Evolutionary conservation across 208 protist species (phyloP), one percentile per base, ranked within the genome.

Genomic region (Acanthamoeba polyphaga): DNA sequence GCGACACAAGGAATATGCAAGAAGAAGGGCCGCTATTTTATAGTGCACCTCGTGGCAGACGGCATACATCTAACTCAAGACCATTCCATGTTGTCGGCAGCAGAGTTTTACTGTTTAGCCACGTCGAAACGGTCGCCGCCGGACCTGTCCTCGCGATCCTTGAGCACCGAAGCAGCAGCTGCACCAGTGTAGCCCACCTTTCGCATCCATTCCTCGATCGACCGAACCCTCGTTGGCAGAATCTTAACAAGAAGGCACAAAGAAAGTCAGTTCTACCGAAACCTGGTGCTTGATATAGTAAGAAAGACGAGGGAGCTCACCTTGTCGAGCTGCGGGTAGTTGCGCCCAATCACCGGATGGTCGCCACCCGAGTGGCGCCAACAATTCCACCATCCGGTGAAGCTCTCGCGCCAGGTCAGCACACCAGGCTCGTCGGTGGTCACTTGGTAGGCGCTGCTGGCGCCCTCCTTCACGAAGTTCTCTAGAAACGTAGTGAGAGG

Each of bases 31-130:
- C n/a, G n/a, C n/a, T n/a, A n/a, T n/a, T n/a, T n/a, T n/a, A n/a
- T n/a, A n/a, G n/a, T n/a, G n/a, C n/a, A n/a, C n/a, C n/a, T n/a
- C n/a, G n/a, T n/a, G n/a, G n/a, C n/a, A n/a, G n/a, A n/a, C n/a
- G n/a, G n/a, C n/a, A n/a, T n/a, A n/a, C n/a, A n/a, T n/a, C n/a
- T n/a, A n/a, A n/a, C n/a, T n/a, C n/a, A n/a, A n/a, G n/a, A n/a
- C n/a, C n/a, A n/a, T n/a, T n/a, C n/a, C n/a, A n/a, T n/a, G n/a
- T n/a, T n/a, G n/a, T n/a, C n/a, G n/a, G n/a, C n/a, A n/a, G n/a
- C n/a, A n/a, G n/a, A n/a, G n/a, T 43, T 3, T 64, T 8, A 22
- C 62, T 98, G 99, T 29, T 97, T 12, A 96, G 74, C 78, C 96
- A 74, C 66, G 10, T 74, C 66, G 66, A 74, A 74, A 2, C 66